phyloP scores from a whole-genome alignment of 2,329 filamentous ascomycete genomes.

The Colletotrichum sp. region DNA sequence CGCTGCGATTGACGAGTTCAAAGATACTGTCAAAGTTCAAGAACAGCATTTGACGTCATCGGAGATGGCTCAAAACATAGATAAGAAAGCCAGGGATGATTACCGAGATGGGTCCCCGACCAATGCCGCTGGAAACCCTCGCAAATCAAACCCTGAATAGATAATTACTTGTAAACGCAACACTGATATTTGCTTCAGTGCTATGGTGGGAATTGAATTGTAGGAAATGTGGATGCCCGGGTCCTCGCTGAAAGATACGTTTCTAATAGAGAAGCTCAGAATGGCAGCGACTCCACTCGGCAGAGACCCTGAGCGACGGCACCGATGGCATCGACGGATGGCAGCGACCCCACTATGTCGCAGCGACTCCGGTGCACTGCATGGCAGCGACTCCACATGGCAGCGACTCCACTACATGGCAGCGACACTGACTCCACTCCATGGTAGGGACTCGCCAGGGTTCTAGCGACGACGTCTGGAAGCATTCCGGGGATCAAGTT shows the following conservation, averaged over 20 bases:
- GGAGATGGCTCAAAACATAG: too few relatives aligned
- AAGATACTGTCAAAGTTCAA: neutral
- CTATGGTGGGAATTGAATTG: neutral
- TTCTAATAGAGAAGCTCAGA: neutral
- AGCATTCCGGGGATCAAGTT: neutral
- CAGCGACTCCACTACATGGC: too few relatives aligned
- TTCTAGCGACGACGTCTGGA: neutral
- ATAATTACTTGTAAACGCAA: neutral
- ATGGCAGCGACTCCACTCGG: neutral
- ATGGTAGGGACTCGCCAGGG: neutral
- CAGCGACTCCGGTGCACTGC: too few relatives aligned
- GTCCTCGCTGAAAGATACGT: neutral
- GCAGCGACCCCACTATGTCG: too few relatives aligned
- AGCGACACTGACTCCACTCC: neutral
- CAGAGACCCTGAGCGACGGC: too few relatives aligned
- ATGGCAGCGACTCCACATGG: too few relatives aligned
- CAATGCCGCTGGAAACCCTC: neutral
- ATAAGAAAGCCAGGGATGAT: too few relatives aligned
- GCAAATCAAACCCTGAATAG: neutral
- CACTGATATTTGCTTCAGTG: neutral
- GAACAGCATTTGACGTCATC: too few relatives aligned
- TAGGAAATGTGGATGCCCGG: neutral
- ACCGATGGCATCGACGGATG: too few relatives aligned
- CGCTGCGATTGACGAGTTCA: neutral
- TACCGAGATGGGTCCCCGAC: too few relatives aligned